A percentile compares a stretch with the other conserved stretches of the same genome.
Evolutionary conservation across 164 flowering plant species (phyloP).

Genomic region (Vitis amurensis): DNA sequence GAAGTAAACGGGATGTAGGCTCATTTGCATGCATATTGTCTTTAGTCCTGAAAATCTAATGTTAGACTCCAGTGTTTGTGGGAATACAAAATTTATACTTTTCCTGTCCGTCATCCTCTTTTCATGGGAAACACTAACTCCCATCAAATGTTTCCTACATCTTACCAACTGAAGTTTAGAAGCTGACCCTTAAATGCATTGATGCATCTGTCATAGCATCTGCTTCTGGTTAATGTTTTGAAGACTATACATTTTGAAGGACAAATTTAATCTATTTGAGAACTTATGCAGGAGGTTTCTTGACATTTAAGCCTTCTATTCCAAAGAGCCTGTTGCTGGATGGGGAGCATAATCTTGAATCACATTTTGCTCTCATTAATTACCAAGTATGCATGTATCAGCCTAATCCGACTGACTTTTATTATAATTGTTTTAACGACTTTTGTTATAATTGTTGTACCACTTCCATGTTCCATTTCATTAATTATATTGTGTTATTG

Average conservation of each 20-base stretch:
- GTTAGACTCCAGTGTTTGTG: too few species aligned
- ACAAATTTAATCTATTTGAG: constrained; percentile 1
- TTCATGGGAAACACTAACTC: too few species aligned
- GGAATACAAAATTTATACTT: too few species aligned
- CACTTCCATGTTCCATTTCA: constrained; percentile 1
- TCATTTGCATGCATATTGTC: too few species aligned
- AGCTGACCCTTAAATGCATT: too few species aligned
- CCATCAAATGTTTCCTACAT: too few species aligned
- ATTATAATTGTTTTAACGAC: not conserved
- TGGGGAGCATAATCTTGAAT: constrained; percentile 70
- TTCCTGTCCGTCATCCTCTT: too few species aligned
- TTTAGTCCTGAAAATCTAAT: too few species aligned
- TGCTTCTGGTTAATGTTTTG: not conserved
- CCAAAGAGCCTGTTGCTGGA: constrained; percentile 85
- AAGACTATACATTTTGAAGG: not conserved
- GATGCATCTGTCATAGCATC: too few species aligned
- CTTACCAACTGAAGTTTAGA: too few species aligned
- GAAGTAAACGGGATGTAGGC: too few species aligned
- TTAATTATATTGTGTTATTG: constrained; percentile 3
- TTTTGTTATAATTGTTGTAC: constrained; percentile 1
- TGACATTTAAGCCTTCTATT: constrained; percentile 85
- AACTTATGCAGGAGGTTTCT: constrained; percentile 80
- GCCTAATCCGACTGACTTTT: constrained; percentile 8
- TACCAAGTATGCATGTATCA: constrained; percentile 60
- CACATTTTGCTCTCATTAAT: constrained; percentile 88